These are phyloP conservation scores for Sporisorium exsertum DNA, from an alignment of 1,284 basidiomycete genomes.

Conservation along the genomic window DNA sequence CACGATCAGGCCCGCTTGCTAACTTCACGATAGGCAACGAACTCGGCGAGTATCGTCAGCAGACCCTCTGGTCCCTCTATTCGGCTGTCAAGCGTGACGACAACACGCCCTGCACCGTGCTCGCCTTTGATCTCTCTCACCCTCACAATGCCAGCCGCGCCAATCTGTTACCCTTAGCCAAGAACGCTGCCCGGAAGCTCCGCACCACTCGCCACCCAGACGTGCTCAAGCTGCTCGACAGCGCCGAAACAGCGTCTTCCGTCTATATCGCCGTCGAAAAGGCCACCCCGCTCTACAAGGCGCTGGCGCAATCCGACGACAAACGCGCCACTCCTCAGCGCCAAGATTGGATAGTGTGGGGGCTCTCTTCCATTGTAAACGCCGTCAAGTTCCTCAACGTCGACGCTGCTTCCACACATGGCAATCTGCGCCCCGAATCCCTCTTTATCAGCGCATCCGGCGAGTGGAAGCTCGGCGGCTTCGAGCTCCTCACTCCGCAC, in stretches of 20 bases:
- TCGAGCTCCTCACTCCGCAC: constrained; percentile 82
- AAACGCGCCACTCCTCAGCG: constrained; percentile 72
- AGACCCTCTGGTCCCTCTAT: constrained; percentile 84
- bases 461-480: constrained; percentile 95
- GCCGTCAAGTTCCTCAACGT: constrained; percentile 92
- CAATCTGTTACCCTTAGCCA: constrained; percentile 77
- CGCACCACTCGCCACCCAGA: constrained; percentile 93
- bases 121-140: constrained; percentile 60
- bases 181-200: constrained; percentile 90
- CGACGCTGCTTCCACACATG: constrained; percentile 76
- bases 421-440: constrained; percentile 81
- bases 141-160: constrained; percentile 47
- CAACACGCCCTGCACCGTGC: constrained; percentile 71
- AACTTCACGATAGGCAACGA: constrained; percentile 87
- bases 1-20: constrained; percentile 83
- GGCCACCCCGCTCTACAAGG: constrained; percentile 80
- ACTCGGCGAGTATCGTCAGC: constrained; percentile 76
- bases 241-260: constrained; percentile 84
- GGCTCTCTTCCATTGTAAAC: constrained; percentile 87
- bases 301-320: constrained; percentile 70
- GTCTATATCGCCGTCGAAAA: constrained; percentile 96
- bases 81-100: constrained; percentile 89
- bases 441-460: constrained; percentile 85
- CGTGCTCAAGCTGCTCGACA: constrained; percentile 88
- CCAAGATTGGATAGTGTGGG: constrained; percentile 92